Evolutionary conservation across 768 basidiomycete species (phyloP).

Genomic region (Phylloporus sp.): DNA sequence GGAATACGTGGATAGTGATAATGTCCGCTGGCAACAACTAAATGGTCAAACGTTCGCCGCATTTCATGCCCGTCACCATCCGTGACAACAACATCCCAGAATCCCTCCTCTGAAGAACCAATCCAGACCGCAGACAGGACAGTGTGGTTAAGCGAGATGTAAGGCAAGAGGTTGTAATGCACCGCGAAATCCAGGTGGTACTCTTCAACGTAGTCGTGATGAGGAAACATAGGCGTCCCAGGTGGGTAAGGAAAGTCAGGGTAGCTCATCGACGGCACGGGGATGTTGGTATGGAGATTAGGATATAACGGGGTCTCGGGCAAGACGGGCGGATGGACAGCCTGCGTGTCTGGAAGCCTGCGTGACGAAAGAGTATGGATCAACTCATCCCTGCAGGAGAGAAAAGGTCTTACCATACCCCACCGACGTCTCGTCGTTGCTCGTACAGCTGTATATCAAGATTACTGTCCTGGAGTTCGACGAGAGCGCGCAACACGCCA

Average conservation of each 20-base stretch:
- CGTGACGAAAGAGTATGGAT: neutral
- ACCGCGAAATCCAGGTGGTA: slow-evolving; percentile 46
- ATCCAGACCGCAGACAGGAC: slow-evolving; percentile 43
- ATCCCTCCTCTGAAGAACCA: slow-evolving; percentile 35
- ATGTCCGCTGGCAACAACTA: slow-evolving; percentile 54
- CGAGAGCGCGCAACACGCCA: slow-evolving; percentile 46
- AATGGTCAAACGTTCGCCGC: slow-evolving; percentile 43
- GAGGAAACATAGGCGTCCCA: slow-evolving; percentile 48
- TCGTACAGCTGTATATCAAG: slow-evolving; percentile 56
- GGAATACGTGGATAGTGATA: slow-evolving; percentile 49
- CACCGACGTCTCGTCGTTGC: slow-evolving; percentile 49
- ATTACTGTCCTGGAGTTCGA: slow-evolving; percentile 41
- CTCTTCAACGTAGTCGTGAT: slow-evolving; percentile 40
- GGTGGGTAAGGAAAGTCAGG: slow-evolving; percentile 52
- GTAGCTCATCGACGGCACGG: slow-evolving; percentile 55
- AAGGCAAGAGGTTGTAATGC: slow-evolving; percentile 35
- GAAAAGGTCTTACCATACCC: slow-evolving; percentile 43
- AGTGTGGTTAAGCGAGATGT: slow-evolving; percentile 42
- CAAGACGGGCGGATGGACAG: slow-evolving; percentile 39
- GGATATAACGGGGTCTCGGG: slow-evolving; percentile 57
- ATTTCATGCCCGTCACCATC: slow-evolving; percentile 17
- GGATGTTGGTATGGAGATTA: slow-evolving; percentile 50
- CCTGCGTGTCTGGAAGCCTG: slow-evolving; percentile 34
- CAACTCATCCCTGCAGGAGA: no score
- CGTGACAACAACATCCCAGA: slow-evolving; percentile 43